Conservation (phyloP, 2,329 filamentous ascomycete species). For the Alternaria brassicae region DNA sequence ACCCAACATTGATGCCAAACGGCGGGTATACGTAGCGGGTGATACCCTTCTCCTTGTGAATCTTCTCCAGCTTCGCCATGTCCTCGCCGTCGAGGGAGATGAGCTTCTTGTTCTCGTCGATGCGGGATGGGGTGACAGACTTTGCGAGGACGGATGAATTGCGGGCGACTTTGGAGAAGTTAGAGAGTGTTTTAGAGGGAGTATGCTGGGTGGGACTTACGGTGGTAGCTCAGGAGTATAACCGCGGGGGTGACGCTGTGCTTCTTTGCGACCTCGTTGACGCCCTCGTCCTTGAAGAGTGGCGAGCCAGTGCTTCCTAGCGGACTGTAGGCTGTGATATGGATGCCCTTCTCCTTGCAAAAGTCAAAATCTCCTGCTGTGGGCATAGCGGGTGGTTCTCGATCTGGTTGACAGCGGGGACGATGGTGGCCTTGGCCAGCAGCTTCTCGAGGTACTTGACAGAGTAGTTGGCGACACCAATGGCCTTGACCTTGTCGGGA, state of each 20-base stretch:
- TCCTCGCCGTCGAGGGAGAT: constrained; percentile 71
- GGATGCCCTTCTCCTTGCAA: constrained; percentile 72
- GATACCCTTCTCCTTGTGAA: constrained; percentile 57
- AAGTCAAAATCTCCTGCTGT: constrained; percentile 74
- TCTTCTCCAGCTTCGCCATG: constrained; percentile 57
- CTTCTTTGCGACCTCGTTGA: constrained; percentile 59
- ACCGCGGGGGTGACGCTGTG: constrained; percentile 59
- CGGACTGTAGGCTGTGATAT: constrained; percentile 72
- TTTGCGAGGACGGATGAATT: constrained; percentile 76
- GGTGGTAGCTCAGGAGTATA: constrained; percentile 74
- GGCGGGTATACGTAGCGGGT: constrained; percentile 58
- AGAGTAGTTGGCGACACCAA: constrained; percentile 60
- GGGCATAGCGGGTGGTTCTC: constrained; percentile 76
- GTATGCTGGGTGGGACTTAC: constrained; percentile 55
- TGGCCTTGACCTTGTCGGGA: constrained; percentile 57
- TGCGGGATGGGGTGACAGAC: constrained; percentile 71
- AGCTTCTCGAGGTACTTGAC: constrained; percentile 58
- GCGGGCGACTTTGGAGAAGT: constrained; percentile 63
- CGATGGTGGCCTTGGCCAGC: constrained; percentile 66
- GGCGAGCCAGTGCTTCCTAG: constrained; percentile 59
- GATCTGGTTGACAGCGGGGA: constrained; percentile 74
- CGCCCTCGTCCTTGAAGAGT: constrained; percentile 56
- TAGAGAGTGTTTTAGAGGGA: not conserved
- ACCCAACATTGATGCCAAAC: constrained; percentile 59
- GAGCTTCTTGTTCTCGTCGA: constrained; percentile 73